phyloP scores from a whole-genome alignment of 306 rosid genomes.

The Canavalia gladiata region DNA sequence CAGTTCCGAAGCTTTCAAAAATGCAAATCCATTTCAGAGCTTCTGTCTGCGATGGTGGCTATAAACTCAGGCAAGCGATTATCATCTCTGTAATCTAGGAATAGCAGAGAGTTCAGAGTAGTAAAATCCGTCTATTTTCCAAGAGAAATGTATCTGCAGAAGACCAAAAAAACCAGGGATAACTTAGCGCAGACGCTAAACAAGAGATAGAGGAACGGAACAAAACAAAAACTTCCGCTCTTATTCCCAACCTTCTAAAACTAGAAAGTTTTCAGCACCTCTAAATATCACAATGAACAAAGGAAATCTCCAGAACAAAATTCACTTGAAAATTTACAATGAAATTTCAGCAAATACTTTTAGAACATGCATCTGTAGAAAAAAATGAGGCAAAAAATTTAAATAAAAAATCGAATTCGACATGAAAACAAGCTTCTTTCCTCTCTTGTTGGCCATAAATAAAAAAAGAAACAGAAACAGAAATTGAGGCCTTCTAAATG shows the following conservation, averaged over 20 bases:
- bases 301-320: slow-evolving; percentile 30
- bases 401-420: neutral
- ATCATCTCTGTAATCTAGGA: slow-evolving; percentile 28
- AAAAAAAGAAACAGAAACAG: neutral
- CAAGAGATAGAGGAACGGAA: neutral
- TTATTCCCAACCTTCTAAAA: slow-evolving; percentile 33
- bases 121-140: slow-evolving; percentile 46
- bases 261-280: slow-evolving; percentile 17
- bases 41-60: slow-evolving; percentile 33
- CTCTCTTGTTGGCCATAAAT: neutral
- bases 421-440: slow-evolving; percentile 24
- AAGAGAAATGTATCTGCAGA: slow-evolving; percentile 57
- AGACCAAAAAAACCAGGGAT: neutral
- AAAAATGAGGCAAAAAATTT: slow-evolving; percentile 25
- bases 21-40: slow-evolving; percentile 61
- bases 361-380: slow-evolving; percentile 43
- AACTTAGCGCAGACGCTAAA: slow-evolving; percentile 40
- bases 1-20: slow-evolving; percentile 42
- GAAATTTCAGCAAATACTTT: slow-evolving; percentile 18
- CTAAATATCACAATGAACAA: slow-evolving; percentile 41
- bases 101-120: slow-evolving; percentile 41
- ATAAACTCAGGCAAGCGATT: slow-evolving; percentile 10
- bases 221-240: slow-evolving; percentile 12
- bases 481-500: slow-evolving; percentile 38
- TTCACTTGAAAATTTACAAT: slow-evolving; percentile 15